These are phyloP conservation scores for Paraconiothyrium brasiliense DNA, from an alignment of 2,329 filamentous ascomycete genomes.

Conservation along the genomic window DNA sequence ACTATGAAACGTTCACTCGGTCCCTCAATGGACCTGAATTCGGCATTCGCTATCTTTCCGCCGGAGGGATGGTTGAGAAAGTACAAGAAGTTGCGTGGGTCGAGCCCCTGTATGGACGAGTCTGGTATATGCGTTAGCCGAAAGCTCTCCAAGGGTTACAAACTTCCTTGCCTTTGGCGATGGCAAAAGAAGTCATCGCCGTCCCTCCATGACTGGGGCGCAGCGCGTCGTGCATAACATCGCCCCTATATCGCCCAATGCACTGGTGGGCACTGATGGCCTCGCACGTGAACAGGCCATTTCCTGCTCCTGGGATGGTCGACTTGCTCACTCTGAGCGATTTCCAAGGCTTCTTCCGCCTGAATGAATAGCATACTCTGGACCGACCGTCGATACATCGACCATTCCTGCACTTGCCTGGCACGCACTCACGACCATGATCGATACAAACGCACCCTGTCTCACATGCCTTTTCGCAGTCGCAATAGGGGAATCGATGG, in stretches of 20 bases:
- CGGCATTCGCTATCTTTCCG: neutral
- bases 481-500: slow-evolving; percentile 3
- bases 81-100: neutral
- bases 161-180: neutral
- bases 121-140: neutral
- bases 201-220: too few relatives aligned
- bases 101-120: slow-evolving; percentile 1
- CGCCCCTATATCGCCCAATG: neutral
- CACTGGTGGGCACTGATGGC: neutral
- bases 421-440: slow-evolving; percentile 2
- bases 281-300: neutral
- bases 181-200: neutral
- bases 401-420: neutral
- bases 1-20: slow-evolving; percentile 2
- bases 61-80: slow-evolving; percentile 2
- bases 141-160: too few relatives aligned
- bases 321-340: neutral
- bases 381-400: neutral
- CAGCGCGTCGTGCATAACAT: neutral
- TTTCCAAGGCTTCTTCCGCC: neutral
- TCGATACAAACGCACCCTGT: neutral
- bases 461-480: neutral
- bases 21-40: neutral
- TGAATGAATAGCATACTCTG: neutral
- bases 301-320: neutral